Base-by-base conservation (phyloP, 2,329 filamentous ascomycete genomes). In the Gyromitra esculenta region DNA sequence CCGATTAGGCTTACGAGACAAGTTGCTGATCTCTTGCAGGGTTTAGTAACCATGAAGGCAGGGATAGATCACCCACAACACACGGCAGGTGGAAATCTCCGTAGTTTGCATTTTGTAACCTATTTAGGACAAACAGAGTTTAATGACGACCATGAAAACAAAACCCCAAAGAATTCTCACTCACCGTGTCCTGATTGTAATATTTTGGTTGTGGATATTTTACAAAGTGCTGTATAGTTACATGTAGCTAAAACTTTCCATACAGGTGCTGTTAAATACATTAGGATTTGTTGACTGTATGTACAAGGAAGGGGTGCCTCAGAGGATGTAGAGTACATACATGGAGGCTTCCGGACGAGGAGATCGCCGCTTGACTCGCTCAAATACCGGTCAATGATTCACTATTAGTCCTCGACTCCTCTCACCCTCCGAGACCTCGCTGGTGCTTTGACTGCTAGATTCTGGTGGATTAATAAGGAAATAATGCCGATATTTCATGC, bases 41-140 rank as follows among this genome's bases (percentile, higher is more conserved):
- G 70, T n/a, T 64, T 56, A 21, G 11, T 45, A 18, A 15, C 57
- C n/a, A 15, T 4, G 25, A 43, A 52, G 37, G 71, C 25, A 59
- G 65, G 72, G 71, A 50, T 77, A 52, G 41, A 70, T 69, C 25
- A 15, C 56, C 67, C 72, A 60, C 11, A 31, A 60, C 67, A 60
- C 67, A 75, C 71, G 75, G 75, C 65, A 67, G 63, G 60, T 66
- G 75, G 72, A 67, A 77, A 62, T 67, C 72, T 77, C 75, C 71
- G 63, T 59, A 15, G 64, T 45, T 67, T 56, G n/a, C 43, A n/a
- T 56, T 63, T 63, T 37, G 41, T 62, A 43, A 37, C 41, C 45
- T 13, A 56, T 62, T 54, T 74, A 64, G 63, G 64, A 63, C 57
- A 25, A 54, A 39, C 64, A 70, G 59, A 64, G 57, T 57, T 70